Percentiles rank a stretch among this genome's conserved stretches.
phyloP scores from a whole-genome alignment of 2,329 filamentous ascomycete species.

The Fusarium coffeatum region DNA sequence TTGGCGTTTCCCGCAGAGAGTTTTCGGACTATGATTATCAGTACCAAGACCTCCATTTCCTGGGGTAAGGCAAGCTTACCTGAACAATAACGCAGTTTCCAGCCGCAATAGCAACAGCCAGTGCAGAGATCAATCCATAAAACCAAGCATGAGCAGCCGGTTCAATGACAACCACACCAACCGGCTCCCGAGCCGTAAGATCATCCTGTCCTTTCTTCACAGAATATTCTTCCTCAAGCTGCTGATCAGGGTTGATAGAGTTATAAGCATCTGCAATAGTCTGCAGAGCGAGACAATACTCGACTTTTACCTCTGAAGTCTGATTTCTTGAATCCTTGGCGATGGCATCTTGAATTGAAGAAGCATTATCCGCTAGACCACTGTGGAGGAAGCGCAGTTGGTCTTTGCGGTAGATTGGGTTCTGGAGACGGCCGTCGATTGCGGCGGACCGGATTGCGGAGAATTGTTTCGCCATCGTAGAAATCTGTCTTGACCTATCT shows the following conservation, averaged over 20 bases:
- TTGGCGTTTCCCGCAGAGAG: conserved; percentile 16
- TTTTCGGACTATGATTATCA: neutral
- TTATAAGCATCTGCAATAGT: conserved; percentile 28
- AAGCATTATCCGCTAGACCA: conserved; percentile 16
- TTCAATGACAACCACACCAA: conserved; percentile 35
- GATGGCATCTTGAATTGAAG: conserved; percentile 36
- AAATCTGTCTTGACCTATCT: neutral
- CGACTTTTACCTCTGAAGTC: conserved; percentile 34
- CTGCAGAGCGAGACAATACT: conserved; percentile 41
- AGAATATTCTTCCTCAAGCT: conserved; percentile 31
- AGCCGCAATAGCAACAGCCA: conserved; percentile 25
- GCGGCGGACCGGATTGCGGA: conserved; percentile 32
- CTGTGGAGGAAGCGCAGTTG: conserved; percentile 31
- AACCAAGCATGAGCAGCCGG: conserved; percentile 37
- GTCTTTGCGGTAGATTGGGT: conserved; percentile 38
- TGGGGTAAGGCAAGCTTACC: neutral
- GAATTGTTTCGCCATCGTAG: conserved; percentile 36
- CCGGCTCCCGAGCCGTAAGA: conserved; percentile 10
- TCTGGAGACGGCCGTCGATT: conserved; percentile 36
- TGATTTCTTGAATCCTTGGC: conserved; percentile 31
- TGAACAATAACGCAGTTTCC: conserved; percentile 38
- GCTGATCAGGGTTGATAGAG: conserved; percentile 21
- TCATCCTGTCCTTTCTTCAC: conserved; percentile 31
- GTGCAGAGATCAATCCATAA: conserved; percentile 29
- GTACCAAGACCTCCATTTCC: fast-evolving